Percentiles rank a stretch among this genome's conserved stretches.
These are phyloP conservation scores for Phyllosticta citribraziliensis DNA, from an alignment of 2,329 filamentous ascomycete species.

Conservation along the genomic window DNA sequence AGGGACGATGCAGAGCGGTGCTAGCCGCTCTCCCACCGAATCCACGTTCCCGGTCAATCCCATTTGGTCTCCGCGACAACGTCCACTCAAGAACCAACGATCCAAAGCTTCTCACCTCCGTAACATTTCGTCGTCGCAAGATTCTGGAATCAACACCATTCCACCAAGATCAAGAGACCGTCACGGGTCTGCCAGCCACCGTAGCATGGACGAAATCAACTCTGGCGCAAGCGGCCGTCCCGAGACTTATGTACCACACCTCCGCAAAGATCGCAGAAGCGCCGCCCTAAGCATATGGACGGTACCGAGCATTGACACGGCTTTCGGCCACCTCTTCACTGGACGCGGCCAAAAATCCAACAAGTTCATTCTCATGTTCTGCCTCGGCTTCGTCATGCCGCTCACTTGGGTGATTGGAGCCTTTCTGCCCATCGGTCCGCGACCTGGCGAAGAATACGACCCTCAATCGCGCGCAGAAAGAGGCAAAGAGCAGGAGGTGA, in stretches of 20 bases:
- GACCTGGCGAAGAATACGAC: background rate
- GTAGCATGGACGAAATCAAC: background rate
- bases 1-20: slow-evolving; percentile 26
- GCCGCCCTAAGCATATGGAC: slow-evolving; percentile 8
- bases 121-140: background rate
- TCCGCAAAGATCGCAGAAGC: slow-evolving; percentile 5
- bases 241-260: background rate
- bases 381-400: slow-evolving; percentile 7
- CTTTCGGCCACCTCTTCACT: slow-evolving; percentile 1
- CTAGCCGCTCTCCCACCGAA: slow-evolving; percentile 27
- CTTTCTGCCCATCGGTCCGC: background rate
- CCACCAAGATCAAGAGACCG: background rate
- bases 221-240: background rate
- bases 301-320: background rate
- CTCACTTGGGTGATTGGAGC: slow-evolving; percentile 8
- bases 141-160: background rate
- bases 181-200: background rate
- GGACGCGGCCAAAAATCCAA: background rate
- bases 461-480: background rate
- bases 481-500: background rate
- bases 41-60: slow-evolving; percentile 24
- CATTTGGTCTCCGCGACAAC: slow-evolving; percentile 29
- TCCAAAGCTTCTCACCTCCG: background rate
- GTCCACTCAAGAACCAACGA: slow-evolving; percentile 19
- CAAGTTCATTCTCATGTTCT: slow-evolving; percentile 5